These are phyloP conservation scores for Aspergillus melleus DNA, from an alignment of 2,329 filamentous ascomycete species.

Conservation along the genomic window DNA sequence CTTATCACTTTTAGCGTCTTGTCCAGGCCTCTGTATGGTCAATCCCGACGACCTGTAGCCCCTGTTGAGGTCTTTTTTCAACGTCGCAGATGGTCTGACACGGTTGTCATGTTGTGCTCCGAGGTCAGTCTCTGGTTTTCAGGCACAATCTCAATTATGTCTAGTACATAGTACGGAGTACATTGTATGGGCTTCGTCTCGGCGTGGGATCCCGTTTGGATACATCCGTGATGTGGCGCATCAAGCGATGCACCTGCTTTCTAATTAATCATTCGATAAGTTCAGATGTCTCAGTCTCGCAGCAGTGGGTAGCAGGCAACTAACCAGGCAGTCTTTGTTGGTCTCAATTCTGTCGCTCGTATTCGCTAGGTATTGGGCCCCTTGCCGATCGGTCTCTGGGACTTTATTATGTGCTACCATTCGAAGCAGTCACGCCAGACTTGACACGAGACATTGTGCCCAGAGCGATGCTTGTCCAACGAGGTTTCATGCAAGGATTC, in stretches of 20 bases:
- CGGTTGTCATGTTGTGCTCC: not conserved
- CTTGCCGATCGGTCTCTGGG: too few relatives aligned
- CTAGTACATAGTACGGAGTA: not conserved
- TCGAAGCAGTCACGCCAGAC: too few relatives aligned
- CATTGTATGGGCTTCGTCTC: not conserved
- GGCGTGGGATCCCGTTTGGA: not conserved
- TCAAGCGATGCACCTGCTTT: not conserved
- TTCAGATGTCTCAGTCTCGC: not conserved
- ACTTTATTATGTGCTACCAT: too few relatives aligned
- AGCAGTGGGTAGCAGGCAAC: not conserved
- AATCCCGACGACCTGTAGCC: not conserved
- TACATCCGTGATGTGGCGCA: not conserved
- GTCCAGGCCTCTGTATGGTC: not conserved
- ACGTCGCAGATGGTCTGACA: not conserved
- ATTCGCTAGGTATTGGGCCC: too few relatives aligned
- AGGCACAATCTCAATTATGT: not conserved
- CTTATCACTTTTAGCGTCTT: slow-evolving; percentile 20
- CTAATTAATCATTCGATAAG: not conserved
- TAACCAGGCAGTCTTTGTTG: not conserved
- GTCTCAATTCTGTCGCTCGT: not conserved
- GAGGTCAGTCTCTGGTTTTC: too few relatives aligned
- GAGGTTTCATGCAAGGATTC: too few relatives aligned
- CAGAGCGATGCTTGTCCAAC: too few relatives aligned
- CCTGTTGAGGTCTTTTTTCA: not conserved
- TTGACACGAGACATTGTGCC: too few relatives aligned